These are phyloP conservation scores for Orobanche coerulescens DNA, from an alignment of 257 asterid genomes.

Conservation along the genomic window DNA sequence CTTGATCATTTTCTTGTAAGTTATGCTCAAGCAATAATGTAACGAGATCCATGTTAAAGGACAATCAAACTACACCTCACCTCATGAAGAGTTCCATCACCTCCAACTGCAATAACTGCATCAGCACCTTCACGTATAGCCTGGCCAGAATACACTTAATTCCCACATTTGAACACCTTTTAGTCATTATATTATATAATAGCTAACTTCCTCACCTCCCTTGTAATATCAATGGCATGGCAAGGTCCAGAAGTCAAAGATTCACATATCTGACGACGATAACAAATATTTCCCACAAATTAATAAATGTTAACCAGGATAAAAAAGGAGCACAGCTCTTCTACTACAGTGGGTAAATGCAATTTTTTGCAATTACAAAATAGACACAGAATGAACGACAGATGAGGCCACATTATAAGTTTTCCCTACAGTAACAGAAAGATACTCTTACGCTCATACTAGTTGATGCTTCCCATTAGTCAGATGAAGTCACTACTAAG, in stretches of 20 bases:
- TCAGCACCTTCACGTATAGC: slow-evolving; percentile 93
- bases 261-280: slow-evolving; percentile 62
- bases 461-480: too few relatives aligned
- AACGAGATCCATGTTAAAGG: slow-evolving; percentile 1
- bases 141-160: slow-evolving; percentile 36
- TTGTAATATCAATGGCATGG: slow-evolving; percentile 76
- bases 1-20: neutral
- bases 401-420: neutral
- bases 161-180: slow-evolving; percentile 11
- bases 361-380: neutral
- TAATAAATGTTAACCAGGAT: slow-evolving; percentile 11
- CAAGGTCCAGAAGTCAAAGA: slow-evolving; percentile 84
- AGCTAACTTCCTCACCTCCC: slow-evolving; percentile 53
- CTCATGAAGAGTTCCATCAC: slow-evolving; percentile 97
- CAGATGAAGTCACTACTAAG: neutral
- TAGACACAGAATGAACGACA: slow-evolving; percentile 5
- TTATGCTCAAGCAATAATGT: neutral
- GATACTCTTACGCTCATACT: neutral
- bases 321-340: neutral
- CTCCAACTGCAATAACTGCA: slow-evolving; percentile 93
- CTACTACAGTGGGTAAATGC: slow-evolving; percentile 2
- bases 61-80: slow-evolving; percentile 48
- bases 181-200: slow-evolving; percentile 14
- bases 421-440: neutral
- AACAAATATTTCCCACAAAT: neutral